These are phyloP conservation scores for Cyclotella kingstonii DNA, from an alignment of 108 stramenopile species.

Conservation along the genomic window DNA sequence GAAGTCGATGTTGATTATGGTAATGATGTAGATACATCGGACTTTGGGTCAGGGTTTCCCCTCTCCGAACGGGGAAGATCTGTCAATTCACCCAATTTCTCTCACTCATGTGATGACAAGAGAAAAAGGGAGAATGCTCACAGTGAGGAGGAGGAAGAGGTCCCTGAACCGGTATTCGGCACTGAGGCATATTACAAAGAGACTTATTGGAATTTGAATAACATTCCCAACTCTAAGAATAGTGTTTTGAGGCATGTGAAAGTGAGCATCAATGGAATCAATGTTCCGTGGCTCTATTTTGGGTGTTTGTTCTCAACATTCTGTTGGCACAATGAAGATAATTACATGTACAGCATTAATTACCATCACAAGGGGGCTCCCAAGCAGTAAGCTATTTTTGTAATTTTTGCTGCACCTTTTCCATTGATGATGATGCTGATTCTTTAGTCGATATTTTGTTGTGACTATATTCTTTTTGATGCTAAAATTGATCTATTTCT, in stretches of 20 bases:
- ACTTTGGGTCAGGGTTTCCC: slow-evolving; percentile 92
- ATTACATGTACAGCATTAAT: slow-evolving; percentile 98
- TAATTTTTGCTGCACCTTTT: not conserved
- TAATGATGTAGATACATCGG: slow-evolving; percentile 90
- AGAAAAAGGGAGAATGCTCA: not conserved
- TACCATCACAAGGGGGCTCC: slow-evolving; percentile 95
- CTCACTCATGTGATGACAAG: slow-evolving; percentile 15
- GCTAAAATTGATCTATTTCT: no score
- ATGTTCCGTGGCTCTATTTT: slow-evolving; percentile 96
- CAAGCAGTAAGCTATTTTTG: slow-evolving; percentile 61
- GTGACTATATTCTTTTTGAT: no score
- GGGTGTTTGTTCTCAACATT: slow-evolving; percentile 97
- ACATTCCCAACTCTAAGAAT: slow-evolving; percentile 86
- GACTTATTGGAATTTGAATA: slow-evolving; percentile 98
- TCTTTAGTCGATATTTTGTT: not conserved
- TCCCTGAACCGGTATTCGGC: slow-evolving; percentile 77
- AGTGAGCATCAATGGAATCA: slow-evolving; percentile 94
- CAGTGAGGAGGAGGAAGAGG: slow-evolving; percentile 37
- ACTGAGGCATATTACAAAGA: slow-evolving; percentile 84
- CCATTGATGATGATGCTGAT: no score
- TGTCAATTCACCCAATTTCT: slow-evolving; percentile 47
- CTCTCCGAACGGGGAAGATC: slow-evolving; percentile 71
- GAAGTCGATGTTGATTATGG: slow-evolving; percentile 91
- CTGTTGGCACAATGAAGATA: slow-evolving; percentile 99
- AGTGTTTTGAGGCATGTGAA: slow-evolving; percentile 88